A percentile compares a stretch with the other conserved stretches of the same genome.
Evolutionary conservation across 306 rosid species (phyloP).

Genomic region (Ziziphus jujuba): DNA sequence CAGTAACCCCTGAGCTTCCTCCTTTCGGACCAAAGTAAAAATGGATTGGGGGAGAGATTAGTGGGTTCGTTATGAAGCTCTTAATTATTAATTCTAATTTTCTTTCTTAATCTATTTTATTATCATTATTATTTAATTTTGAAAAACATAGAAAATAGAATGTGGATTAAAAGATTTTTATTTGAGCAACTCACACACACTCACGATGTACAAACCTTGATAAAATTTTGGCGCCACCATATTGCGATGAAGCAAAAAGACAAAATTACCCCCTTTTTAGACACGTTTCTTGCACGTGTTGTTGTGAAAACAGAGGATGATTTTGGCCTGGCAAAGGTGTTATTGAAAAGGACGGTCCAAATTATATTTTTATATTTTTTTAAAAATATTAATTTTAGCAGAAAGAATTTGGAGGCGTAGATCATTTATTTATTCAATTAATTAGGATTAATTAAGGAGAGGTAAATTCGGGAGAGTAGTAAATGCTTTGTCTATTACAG

Average conservation of each 20-base stretch:
- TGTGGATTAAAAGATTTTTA: neutral
- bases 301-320: neutral
- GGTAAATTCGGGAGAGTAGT: slow-evolving; percentile 30
- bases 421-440: slow-evolving; percentile 15
- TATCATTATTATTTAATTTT: neutral
- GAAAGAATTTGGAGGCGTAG: neutral
- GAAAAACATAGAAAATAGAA: neutral
- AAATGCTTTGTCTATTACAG: too few relatives aligned
- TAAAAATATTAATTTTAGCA: neutral
- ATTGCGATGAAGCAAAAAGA: neutral
- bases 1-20: slow-evolving; percentile 73
- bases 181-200: neutral
- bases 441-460: slow-evolving; percentile 24
- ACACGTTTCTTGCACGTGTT: neutral
- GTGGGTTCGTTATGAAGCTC: slow-evolving; percentile 40
- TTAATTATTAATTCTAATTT: slow-evolving; percentile 12
- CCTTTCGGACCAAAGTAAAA: slow-evolving; percentile 33
- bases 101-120: neutral
- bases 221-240: slow-evolving; percentile 3
- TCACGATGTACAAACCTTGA: neutral
- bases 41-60: slow-evolving; percentile 53
- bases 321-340: neutral
- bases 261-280: neutral
- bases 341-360: neutral
- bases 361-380: neutral